A percentile compares a stretch with the other conserved stretches of the same genome.
Evolutionary conservation across 2,329 filamentous ascomycete genomes (phyloP).

Genomic region (Trichoderma breve): DNA sequence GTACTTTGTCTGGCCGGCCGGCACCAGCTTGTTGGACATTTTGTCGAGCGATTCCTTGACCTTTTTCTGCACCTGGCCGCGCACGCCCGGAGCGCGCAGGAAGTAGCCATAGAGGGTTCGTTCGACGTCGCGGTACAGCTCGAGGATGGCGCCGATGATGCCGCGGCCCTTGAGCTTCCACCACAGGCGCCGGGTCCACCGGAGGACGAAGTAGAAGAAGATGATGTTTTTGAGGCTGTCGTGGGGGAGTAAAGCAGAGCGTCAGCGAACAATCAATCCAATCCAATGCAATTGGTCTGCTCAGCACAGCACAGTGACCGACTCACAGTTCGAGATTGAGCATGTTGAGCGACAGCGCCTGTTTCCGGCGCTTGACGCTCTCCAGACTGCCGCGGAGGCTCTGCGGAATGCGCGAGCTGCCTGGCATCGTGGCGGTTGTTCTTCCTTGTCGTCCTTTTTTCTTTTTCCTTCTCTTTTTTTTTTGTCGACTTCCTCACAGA

Average conservation of each 20-base stretch:
- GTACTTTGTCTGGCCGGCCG: conserved; percentile 69
- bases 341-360: conserved; percentile 55
- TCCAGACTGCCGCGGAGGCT: conserved; percentile 67
- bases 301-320: background rate
- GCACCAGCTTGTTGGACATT: conserved; percentile 79
- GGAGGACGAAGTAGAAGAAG: conserved; percentile 83
- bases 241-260: background rate
- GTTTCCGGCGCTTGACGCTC: conserved; percentile 56
- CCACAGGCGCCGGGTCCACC: conserved; percentile 75
- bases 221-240: conserved; percentile 60
- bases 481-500: background rate
- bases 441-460: background rate
- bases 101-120: conserved; percentile 81
- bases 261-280: background rate
- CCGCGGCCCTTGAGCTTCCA: conserved; percentile 89
- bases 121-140: conserved; percentile 70
- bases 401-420: conserved; percentile 67
- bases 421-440: conserved; percentile 50
- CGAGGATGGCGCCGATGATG: conserved; percentile 71
- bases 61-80: conserved; percentile 80
- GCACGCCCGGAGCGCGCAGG: conserved; percentile 81
- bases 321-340: conserved; percentile 69
- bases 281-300: background rate
- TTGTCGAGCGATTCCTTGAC: conserved; percentile 77
- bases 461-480: background rate